These are phyloP conservation scores for Athelia sp. DNA, from an alignment of 1,284 basidiomycete genomes.

Conservation along the genomic window DNA sequence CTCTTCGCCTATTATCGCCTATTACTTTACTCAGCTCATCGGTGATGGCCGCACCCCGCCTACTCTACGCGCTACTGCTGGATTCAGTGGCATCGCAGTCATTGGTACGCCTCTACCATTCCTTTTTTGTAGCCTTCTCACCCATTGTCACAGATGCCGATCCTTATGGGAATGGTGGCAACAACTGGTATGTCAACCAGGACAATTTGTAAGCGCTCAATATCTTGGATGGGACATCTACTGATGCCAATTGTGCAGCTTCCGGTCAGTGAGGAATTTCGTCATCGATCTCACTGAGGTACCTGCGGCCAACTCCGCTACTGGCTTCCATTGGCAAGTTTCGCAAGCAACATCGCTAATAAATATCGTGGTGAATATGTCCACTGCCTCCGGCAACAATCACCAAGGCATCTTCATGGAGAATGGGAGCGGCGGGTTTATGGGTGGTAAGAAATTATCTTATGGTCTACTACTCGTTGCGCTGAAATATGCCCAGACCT, in stretches of 20 bases:
- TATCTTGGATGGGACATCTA: background rate
- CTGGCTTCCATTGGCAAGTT: constrained; percentile 46
- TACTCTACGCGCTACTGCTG: constrained; percentile 32
- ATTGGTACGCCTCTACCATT: constrained; percentile 27
- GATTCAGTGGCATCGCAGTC: constrained; percentile 40
- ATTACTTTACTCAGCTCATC: constrained; percentile 40
- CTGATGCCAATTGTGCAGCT: constrained; percentile 10
- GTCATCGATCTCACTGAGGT: constrained; percentile 34
- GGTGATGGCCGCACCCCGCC: constrained; percentile 38
- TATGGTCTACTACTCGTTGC: constrained; percentile 1
- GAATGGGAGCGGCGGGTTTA: constrained; percentile 55
- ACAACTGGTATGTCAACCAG: constrained; percentile 27
- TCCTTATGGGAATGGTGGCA: constrained; percentile 29
- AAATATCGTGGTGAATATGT: constrained; percentile 45
- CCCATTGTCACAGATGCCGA: constrained; percentile 25
- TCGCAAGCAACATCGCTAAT: constrained; percentile 47
- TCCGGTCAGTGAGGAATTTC: constrained; percentile 37
- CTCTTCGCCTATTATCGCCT: constrained; percentile 36
- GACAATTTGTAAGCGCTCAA: constrained; percentile 2
- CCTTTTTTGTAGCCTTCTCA: background rate
- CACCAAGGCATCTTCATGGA: constrained; percentile 40
- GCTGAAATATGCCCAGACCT: constrained; percentile 30
- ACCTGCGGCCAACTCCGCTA: constrained; percentile 28
- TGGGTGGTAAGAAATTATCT: constrained; percentile 43
- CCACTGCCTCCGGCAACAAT: constrained; percentile 28